Conservation (phyloP, 2,329 filamentous ascomycete genomes). For the Catunica adiposa region DNA sequence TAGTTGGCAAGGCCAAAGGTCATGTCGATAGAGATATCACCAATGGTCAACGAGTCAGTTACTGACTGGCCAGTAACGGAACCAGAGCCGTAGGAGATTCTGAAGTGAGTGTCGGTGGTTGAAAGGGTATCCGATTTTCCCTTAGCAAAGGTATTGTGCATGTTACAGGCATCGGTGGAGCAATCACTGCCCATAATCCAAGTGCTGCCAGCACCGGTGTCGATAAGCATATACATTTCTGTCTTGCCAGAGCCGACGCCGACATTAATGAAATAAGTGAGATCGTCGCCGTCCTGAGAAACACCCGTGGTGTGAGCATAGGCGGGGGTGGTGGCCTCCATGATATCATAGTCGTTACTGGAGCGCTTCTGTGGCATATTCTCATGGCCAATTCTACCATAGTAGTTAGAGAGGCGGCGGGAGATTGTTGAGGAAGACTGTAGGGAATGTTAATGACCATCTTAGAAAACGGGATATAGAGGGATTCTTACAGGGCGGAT, state of each 20-base stretch:
- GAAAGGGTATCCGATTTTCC: slow-evolving; percentile 48
- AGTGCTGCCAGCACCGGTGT: slow-evolving; percentile 53
- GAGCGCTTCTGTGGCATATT: slow-evolving; percentile 26
- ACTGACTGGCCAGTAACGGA: slow-evolving; percentile 50
- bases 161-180: slow-evolving; percentile 44
- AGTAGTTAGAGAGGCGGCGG: slow-evolving; percentile 7
- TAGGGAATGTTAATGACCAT: background rate
- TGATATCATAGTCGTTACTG: slow-evolving; percentile 30
- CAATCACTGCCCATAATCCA: slow-evolving; percentile 72
- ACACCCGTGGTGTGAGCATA: slow-evolving; percentile 36
- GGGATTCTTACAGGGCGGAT: slow-evolving; percentile 7
- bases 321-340: slow-evolving; percentile 29
- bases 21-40: slow-evolving; percentile 45
- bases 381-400: slow-evolving; percentile 14
- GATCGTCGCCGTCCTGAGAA: slow-evolving; percentile 48
- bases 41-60: slow-evolving; percentile 50
- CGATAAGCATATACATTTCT: slow-evolving; percentile 44
- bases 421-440: slow-evolving; percentile 1
- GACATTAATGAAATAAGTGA: slow-evolving; percentile 46
- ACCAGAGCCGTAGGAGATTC: slow-evolving; percentile 62
- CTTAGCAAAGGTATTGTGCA: slow-evolving; percentile 54
- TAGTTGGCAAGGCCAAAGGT: slow-evolving; percentile 56
- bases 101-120: slow-evolving; percentile 37
- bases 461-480: background rate
- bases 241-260: slow-evolving; percentile 38